Percentiles rank a stretch among this genome's conserved stretches.
These are phyloP conservation scores for Niveomyces coronatus DNA, from an alignment of 2,329 filamentous ascomycete species.

Conservation along the genomic window DNA sequence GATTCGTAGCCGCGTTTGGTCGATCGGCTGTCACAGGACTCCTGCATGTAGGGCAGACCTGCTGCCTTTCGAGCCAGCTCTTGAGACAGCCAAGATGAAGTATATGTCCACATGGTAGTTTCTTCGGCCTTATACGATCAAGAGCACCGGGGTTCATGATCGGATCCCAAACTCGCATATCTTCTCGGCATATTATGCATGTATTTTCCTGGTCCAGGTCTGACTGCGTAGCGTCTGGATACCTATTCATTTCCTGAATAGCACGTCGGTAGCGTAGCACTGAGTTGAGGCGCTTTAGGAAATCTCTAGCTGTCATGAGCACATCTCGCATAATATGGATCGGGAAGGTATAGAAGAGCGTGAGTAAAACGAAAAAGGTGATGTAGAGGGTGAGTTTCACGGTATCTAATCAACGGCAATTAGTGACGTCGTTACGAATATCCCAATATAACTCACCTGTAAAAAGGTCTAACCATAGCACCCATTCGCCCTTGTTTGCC, in stretches of 20 bases:
- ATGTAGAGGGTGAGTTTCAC: constrained; percentile 84
- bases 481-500: constrained; percentile 90
- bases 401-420: constrained; percentile 52
- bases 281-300: constrained; percentile 79
- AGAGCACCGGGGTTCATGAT: constrained; percentile 53
- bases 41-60: constrained; percentile 92
- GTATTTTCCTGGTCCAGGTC: constrained; percentile 82
- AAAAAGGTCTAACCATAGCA: constrained; percentile 76
- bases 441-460: constrained; percentile 46
- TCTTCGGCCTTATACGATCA: constrained; percentile 83
- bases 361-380: constrained; percentile 84
- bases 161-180: constrained; percentile 74
- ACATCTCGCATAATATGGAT: constrained; percentile 96
- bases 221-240: constrained; percentile 80
- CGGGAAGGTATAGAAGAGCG: constrained; percentile 88
- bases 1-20: constrained; percentile 16
- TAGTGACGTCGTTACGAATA: constrained; percentile 4
- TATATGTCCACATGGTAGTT: constrained; percentile 91
- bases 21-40: constrained; percentile 51
- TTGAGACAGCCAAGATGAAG: constrained; percentile 89
- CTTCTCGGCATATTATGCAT: constrained; percentile 95
- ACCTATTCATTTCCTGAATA: constrained; percentile 87
- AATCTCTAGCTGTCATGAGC: constrained; percentile 86
- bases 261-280: constrained; percentile 85
- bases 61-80: constrained; percentile 94